Conservation (phyloP, 2,329 filamentous ascomycete genomes). For the Fusarium tuaranense region DNA sequence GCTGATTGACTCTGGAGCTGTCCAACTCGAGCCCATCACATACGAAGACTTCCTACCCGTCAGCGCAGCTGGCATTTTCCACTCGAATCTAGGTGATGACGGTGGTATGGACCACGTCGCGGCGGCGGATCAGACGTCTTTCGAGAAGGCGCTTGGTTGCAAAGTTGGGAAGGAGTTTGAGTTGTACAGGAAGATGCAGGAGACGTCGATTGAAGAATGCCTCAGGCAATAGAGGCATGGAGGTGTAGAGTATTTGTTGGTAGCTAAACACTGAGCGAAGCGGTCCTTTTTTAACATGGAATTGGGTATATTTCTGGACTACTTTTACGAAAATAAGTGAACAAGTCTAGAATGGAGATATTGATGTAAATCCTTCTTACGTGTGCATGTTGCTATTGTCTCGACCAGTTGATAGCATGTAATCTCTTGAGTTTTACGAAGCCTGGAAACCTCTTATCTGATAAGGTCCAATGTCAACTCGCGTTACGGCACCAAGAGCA, state of each 20-base stretch:
- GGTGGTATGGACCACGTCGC: background rate
- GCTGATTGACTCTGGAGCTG: conserved; percentile 43
- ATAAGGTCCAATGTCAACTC: background rate
- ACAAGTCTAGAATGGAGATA: background rate
- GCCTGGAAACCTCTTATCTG: background rate
- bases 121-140: background rate
- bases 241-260: background rate
- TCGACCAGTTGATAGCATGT: background rate
- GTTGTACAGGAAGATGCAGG: background rate
- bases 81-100: conserved; percentile 49
- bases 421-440: background rate
- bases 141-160: background rate
- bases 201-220: background rate
- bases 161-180: background rate
- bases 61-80: conserved; percentile 62
- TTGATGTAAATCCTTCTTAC: background rate
- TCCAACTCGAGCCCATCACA: conserved; percentile 53
- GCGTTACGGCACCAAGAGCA: background rate
- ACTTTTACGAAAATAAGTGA: background rate
- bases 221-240: background rate
- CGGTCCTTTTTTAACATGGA: background rate
- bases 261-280: background rate
- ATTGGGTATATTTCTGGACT: background rate
- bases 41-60: conserved; percentile 66
- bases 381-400: background rate